phyloP scores from a whole-genome alignment of 768 basidiomycete genomes.

The Leccinum disarticulatum region DNA sequence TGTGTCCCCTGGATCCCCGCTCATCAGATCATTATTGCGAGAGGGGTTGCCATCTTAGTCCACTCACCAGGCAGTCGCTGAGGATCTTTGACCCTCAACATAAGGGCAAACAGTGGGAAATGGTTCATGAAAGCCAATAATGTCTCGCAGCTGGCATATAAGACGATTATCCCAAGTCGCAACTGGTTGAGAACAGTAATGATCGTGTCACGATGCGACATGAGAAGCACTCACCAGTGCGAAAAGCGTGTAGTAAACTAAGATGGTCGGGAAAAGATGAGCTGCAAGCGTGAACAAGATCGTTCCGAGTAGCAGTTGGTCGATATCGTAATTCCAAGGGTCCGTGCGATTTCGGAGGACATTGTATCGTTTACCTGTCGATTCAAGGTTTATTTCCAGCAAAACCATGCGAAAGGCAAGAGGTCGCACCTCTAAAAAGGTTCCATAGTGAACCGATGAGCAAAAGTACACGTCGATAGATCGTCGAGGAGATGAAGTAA shows the following conservation, averaged over 20 bases:
- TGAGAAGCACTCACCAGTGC: conserved; percentile 47
- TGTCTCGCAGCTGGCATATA: conserved; percentile 64
- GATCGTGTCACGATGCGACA: not conserved
- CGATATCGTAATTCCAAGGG: conserved; percentile 86
- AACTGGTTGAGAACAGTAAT: conserved; percentile 37
- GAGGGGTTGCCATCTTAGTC: not conserved
- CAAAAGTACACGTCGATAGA: conserved; percentile 61
- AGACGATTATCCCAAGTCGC: conserved; percentile 50
- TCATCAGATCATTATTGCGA: not conserved
- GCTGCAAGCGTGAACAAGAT: conserved; percentile 80
- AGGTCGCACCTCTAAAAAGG: conserved; percentile 74
- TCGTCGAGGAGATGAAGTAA: conserved; percentile 58
- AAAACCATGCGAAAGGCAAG: not conserved
- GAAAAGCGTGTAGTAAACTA: conserved; percentile 85
- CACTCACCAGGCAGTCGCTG: conserved; percentile 71
- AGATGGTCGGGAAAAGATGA: conserved; percentile 81
- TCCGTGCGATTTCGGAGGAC: conserved; percentile 85
- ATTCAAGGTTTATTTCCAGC: not conserved
- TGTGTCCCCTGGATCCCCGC: conserved; percentile 23
- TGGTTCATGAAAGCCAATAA: conserved; percentile 82
- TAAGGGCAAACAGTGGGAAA: conserved; percentile 87
- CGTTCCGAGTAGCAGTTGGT: conserved; percentile 94
- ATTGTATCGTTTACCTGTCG: conserved; percentile 83
- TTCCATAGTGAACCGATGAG: conserved; percentile 76
- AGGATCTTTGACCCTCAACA: conserved; percentile 83